Conservation (phyloP, 2,329 filamentous ascomycete species). For the Cryphonectria nitschkei region DNA sequence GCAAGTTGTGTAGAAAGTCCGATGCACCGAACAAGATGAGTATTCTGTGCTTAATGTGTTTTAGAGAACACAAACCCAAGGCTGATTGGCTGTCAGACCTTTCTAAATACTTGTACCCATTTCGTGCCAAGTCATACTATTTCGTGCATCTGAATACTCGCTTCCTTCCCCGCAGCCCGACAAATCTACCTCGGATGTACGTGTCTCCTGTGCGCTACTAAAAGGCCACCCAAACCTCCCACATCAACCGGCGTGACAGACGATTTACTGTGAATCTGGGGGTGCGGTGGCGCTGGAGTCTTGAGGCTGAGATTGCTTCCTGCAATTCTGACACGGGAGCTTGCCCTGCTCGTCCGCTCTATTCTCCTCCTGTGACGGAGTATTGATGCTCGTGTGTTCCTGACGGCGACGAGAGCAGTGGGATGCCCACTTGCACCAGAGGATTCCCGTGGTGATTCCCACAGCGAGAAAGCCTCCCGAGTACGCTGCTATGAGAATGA, state of each 20-base stretch:
- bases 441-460: neutral
- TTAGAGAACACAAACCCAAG: neutral
- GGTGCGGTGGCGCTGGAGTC: neutral
- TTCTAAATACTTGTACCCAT: neutral
- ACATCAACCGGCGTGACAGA: neutral
- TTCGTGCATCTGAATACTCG: neutral
- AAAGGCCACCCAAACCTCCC: neutral
- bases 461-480: neutral
- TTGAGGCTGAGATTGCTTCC: neutral
- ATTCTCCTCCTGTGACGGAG: neutral
- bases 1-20: neutral
- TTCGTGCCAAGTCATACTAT: neutral
- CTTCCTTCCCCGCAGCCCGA: neutral
- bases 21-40: neutral
- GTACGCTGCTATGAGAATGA: neutral
- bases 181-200: neutral
- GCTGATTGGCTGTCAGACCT: neutral
- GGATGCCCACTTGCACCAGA: neutral
- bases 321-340: neutral
- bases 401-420: neutral
- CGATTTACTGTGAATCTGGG: too few species aligned
- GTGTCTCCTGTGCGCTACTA: neutral
- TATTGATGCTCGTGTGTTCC: neutral
- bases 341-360: neutral
- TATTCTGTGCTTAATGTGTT: neutral